These are phyloP conservation scores for Ceratocystis papillata DNA, from an alignment of 2,329 filamentous ascomycete genomes.

Conservation along the genomic window DNA sequence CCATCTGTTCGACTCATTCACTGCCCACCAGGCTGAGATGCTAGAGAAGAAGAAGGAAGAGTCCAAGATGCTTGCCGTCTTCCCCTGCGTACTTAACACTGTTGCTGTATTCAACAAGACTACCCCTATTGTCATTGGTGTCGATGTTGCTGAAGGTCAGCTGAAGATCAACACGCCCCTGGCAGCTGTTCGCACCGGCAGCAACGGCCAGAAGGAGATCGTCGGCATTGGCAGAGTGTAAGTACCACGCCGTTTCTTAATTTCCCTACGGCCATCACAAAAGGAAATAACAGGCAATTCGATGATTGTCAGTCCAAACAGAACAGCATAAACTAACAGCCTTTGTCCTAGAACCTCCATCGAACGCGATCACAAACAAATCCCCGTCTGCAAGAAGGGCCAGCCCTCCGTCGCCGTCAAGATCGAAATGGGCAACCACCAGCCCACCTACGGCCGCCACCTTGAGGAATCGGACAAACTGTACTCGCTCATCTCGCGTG, in stretches of 20 bases:
- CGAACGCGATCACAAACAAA: slow-evolving; percentile 93
- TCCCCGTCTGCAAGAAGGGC: slow-evolving; percentile 84
- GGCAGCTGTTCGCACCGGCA: slow-evolving; percentile 72
- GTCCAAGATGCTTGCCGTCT: slow-evolving; percentile 87
- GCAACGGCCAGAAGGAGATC: slow-evolving; percentile 73
- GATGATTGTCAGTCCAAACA: background rate
- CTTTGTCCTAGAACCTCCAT: slow-evolving; percentile 62
- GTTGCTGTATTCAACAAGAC: slow-evolving; percentile 99
- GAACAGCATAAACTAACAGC: slow-evolving; percentile 27
- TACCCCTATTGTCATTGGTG: slow-evolving; percentile 83
- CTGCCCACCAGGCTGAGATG: slow-evolving; percentile 80
- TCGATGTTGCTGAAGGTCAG: slow-evolving; percentile 87
- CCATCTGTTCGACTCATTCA: slow-evolving; percentile 94
- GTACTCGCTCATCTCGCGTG: slow-evolving; percentile 77
- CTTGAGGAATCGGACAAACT: slow-evolving; percentile 82
- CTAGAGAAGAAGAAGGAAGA: slow-evolving; percentile 92
- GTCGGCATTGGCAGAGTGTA: slow-evolving; percentile 85
- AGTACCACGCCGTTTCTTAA: slow-evolving; percentile 34
- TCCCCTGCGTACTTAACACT: slow-evolving; percentile 82
- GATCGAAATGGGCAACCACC: slow-evolving; percentile 84
- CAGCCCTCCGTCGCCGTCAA: slow-evolving; percentile 97
- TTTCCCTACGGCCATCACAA: background rate
- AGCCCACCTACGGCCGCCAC: slow-evolving; percentile 89
- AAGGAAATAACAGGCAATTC: background rate
- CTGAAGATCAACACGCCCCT: slow-evolving; percentile 82